A percentile compares a stretch with the other conserved stretches of the same genome.
Conservation (phyloP, 2,329 filamentous ascomycete species). For the Dothideomycetes sp. region DNA sequence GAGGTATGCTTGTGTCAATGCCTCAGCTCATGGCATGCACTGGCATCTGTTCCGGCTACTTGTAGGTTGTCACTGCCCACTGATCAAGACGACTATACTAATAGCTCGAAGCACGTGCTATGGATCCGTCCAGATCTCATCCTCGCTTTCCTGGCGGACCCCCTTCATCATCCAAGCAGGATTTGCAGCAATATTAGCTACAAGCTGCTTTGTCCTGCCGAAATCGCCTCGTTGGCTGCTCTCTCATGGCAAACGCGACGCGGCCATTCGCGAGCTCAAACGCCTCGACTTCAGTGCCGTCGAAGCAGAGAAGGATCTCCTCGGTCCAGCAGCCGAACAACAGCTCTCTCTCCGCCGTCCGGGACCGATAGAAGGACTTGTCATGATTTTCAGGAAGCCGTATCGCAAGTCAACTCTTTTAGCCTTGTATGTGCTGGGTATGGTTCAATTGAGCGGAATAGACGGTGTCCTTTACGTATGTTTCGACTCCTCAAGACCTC, state of each 20-base stretch:
- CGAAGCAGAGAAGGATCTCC: conserved; percentile 39
- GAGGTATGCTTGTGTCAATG: conserved; percentile 16
- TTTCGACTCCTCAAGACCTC: conserved; percentile 8
- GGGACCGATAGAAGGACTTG: conserved; percentile 12
- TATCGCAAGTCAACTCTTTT: conserved; percentile 36
- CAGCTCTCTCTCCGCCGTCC: conserved; percentile 8
- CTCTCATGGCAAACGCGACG: conserved; percentile 32
- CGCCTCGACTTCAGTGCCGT: conserved; percentile 25
- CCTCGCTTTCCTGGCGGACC: conserved; percentile 43
- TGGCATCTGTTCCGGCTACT: conserved; percentile 46
- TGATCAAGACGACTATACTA: not conserved
- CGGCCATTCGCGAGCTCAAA: conserved; percentile 34
- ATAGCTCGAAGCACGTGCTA: conserved; percentile 35
- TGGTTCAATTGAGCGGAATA: conserved; percentile 51
- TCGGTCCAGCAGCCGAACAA: conserved; percentile 16
- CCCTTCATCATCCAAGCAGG: conserved; percentile 41
- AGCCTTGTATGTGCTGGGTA: conserved; percentile 46
- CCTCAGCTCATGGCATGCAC: conserved; percentile 23
- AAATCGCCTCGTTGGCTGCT: conserved; percentile 50
- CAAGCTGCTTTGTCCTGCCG: conserved; percentile 33
- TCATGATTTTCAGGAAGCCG: conserved; percentile 14
- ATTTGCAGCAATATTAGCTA: conserved; percentile 29
- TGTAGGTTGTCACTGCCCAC: conserved; percentile 17
- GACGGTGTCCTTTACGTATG: conserved; percentile 51
- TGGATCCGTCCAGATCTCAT: conserved; percentile 36